Evolutionary conservation across 768 basidiomycete genomes (phyloP).

Genomic region (Auricularia cornea): DNA sequence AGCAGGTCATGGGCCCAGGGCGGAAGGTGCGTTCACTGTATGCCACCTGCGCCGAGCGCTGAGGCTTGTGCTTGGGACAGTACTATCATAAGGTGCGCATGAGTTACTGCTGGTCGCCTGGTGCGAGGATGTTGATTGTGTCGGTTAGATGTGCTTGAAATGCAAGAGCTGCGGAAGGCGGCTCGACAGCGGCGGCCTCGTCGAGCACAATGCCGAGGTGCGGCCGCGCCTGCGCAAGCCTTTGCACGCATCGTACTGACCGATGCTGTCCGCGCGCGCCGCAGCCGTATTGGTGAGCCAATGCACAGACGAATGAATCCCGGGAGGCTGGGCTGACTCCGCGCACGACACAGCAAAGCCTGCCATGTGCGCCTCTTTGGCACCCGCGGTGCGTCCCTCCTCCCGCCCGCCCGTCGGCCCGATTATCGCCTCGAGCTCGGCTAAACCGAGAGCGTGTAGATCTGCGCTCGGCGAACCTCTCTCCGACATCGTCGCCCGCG

Average conservation of each 20-base stretch:
- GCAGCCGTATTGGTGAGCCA: conserved; percentile 39
- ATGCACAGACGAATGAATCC: not conserved
- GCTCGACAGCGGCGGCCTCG: conserved; percentile 63
- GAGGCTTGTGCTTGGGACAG: conserved; percentile 25
- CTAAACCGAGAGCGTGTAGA: no score
- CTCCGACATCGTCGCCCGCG: conserved; percentile 8
- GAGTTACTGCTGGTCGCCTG: not conserved
- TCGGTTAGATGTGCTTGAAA: conserved; percentile 61
- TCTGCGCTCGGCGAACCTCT: conserved; percentile 16
- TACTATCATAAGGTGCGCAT: conserved; percentile 65
- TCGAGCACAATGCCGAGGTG: conserved; percentile 81
- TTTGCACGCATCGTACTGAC: not conserved
- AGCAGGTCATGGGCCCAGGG: conserved; percentile 75
- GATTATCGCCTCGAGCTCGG: no score
- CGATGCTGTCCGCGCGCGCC: not conserved
- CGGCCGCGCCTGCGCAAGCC: conserved; percentile 17
- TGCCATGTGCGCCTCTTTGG: conserved; percentile 79
- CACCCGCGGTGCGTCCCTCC: conserved; percentile 40
- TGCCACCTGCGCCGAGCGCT: no score
- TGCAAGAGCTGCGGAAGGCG: conserved; percentile 71
- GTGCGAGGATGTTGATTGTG: conserved; percentile 3
- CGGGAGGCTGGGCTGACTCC: not conserved
- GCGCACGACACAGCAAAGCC: conserved; percentile 48
- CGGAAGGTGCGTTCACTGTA: conserved; percentile 53
- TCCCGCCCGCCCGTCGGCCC: no score